Evolutionary conservation across 2,329 filamentous ascomycete species (phyloP), one percentile per base, ranked within the genome.

Genomic region (Trichoderma harzianum): DNA sequence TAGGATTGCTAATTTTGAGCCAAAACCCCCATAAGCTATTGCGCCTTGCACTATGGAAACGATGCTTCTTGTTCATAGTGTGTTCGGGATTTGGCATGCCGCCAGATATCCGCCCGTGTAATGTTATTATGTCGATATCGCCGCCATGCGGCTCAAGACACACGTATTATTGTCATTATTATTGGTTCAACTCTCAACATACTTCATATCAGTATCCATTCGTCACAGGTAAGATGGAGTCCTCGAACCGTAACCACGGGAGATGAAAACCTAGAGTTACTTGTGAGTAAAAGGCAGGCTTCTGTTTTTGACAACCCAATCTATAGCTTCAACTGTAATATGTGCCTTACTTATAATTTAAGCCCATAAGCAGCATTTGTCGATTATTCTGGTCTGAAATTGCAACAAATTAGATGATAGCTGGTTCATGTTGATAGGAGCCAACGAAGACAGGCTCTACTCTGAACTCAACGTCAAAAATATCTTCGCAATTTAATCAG

Each of bases 21-120:
- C 43, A n/a, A 51, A n/a, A 21, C 1, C 0, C 1, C 1, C 0
- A 11, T 10, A 11, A 2, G 3, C 6, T 21, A 21, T 21, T 47
- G n/a, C 43, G 0, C 8, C n/a, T 21, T 51, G 8, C 43, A 11
- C 10, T 51, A 21, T 21, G 2, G 43, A 51, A 21, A 51, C 10
- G 8, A 51, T 21, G 0, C 8, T 21, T 11, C 5, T 1, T 51
- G 7, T 21, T 51, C n/a, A 12, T 47, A 3, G 7, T 51, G 1
- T 51, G n/a, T 51, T 51, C n/a, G n/a, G n/a, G 43, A 51, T 51
- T 21, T 51, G 1, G 43, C n/a, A n/a, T 21, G 43, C 3, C 0
- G 10, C n/a, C 10, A 21, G 43, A 6, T 21, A 51, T 21, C 43
- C 43, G 18, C n/a, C n/a, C n/a, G n/a, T 21, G 18, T 3, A 51